Conservation (phyloP, 768 basidiomycete species). For the Tylopilus felleus region DNA sequence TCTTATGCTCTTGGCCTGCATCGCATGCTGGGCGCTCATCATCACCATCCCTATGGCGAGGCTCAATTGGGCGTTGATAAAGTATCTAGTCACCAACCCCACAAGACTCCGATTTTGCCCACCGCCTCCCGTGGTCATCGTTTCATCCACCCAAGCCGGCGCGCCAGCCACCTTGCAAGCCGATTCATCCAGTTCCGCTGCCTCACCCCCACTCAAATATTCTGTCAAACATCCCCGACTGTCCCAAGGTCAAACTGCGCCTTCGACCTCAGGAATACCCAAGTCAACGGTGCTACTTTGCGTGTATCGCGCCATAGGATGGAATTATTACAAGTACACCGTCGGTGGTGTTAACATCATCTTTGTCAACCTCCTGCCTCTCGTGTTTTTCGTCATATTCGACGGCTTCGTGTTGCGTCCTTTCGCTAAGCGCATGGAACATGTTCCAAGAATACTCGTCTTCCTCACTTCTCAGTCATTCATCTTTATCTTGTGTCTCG, state of each 20-base stretch:
- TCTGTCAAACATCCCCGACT: slow-evolving; percentile 72
- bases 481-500: slow-evolving; percentile 81
- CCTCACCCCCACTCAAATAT: slow-evolving; percentile 41
- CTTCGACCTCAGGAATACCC: slow-evolving; percentile 64
- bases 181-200: slow-evolving; percentile 7
- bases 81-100: slow-evolving; percentile 74
- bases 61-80: slow-evolving; percentile 91
- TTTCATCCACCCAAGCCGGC: slow-evolving; percentile 30
- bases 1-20: slow-evolving; percentile 80
- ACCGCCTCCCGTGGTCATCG: slow-evolving; percentile 68
- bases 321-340: slow-evolving; percentile 98
- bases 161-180: slow-evolving; percentile 5
- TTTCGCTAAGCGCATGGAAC: slow-evolving; percentile 59
- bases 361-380: slow-evolving; percentile 90
- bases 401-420: slow-evolving; percentile 83
- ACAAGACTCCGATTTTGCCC: slow-evolving; percentile 89
- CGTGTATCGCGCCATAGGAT: slow-evolving; percentile 87
- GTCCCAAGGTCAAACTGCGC: slow-evolving; percentile 85
- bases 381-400: slow-evolving; percentile 95
- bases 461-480: slow-evolving; percentile 69
- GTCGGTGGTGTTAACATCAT: slow-evolving; percentile 98
- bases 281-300: slow-evolving; percentile 89
- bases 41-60: slow-evolving; percentile 98
- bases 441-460: slow-evolving; percentile 61
- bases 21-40: slow-evolving; percentile 93